Evolutionary conservation across 2,329 filamentous ascomycete genomes (phyloP), one percentile per base, ranked within the genome.

Genomic region (Arthrobotrys musiformis): DNA sequence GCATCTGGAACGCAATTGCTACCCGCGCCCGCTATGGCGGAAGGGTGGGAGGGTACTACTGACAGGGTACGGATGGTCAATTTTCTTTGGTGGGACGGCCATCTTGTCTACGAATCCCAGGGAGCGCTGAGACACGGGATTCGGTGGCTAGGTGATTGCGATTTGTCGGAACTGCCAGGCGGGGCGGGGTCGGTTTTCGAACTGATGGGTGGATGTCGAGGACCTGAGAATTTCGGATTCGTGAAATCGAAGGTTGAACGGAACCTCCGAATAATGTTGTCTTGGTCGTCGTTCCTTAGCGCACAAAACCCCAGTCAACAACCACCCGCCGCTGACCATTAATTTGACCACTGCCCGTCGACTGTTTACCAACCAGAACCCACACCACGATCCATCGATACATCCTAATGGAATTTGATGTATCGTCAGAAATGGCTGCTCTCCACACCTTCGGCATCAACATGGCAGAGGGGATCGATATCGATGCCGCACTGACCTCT

Each of bases 11-110:
- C 22, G 22, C 82, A 48, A 70, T 79, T 73, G 81, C 79, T 80
- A 22, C 15, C 37, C 35, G n/a, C 26, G 44, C 13, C 46, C 66
- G 19, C 28, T 35, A 2, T n/a, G 62, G 19, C 6, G 33, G 28
- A n/a, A 40, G 54, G 22, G 33, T 35, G 54, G 67, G 13, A 6
- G 70, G 79, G 78, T 68, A 22, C n/a, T 5, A 86, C 92, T 82
- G 86, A 98, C 95, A 74, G 94, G 94, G 84, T 92, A 98, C 78
- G 95, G 91, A 81, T 92, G 92, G 83, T 90, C 87, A 81, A 93
- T 86, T 83, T 90, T 88, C 89, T 95, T 96, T 83, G 91, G 90
- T 73, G 92, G 91, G 79, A 92, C 88, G 82, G 73, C 73, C 73
- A 77, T 77, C 30, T 62, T 60, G 46, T 56, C 35, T 48, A 52